These are phyloP conservation scores for Multifurca ochricompacta DNA, from an alignment of 768 basidiomycete genomes.

Conservation along the genomic window DNA sequence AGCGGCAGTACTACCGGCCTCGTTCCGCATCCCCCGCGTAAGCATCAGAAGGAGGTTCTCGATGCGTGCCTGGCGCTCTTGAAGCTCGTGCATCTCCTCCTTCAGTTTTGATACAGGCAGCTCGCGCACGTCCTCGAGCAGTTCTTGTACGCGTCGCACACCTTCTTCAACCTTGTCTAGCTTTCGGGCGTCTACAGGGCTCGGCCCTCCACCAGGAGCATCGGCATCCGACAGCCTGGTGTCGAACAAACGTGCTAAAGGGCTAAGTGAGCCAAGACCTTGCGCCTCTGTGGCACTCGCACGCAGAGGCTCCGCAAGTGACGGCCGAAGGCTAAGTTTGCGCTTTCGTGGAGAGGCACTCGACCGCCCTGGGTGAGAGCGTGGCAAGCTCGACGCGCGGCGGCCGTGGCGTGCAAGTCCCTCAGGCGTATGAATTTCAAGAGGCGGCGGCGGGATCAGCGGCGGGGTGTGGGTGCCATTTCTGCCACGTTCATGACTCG, in stretches of 20 bases:
- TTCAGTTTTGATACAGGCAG: constrained; percentile 59
- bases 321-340: constrained; percentile 25
- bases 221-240: constrained; percentile 15
- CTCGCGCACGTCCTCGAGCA: constrained; percentile 55
- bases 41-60: constrained; percentile 63
- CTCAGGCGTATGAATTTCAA: constrained; percentile 4
- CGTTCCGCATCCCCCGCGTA: constrained; percentile 55
- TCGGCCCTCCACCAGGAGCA: constrained; percentile 11
- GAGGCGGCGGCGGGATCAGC: background rate
- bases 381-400: constrained; percentile 23
- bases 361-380: constrained; percentile 21
- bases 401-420: background rate
- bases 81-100: constrained; percentile 78
- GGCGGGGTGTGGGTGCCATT: constrained; percentile 1
- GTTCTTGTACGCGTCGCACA: constrained; percentile 47
- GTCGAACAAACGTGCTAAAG: constrained; percentile 42
- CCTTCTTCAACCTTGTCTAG: constrained; percentile 37
- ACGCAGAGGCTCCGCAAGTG: constrained; percentile 17
- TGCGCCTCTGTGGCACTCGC: constrained; percentile 23
- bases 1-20: constrained; percentile 13
- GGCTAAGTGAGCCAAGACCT: constrained; percentile 33
- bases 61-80: constrained; percentile 70
- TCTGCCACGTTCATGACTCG: constrained; percentile 10
- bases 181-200: constrained; percentile 21
- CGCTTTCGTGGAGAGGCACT: constrained; percentile 23